A percentile compares a stretch with the other conserved stretches of the same genome.
These are phyloP conservation scores for Sporothrix phasma DNA, from an alignment of 2,329 filamentous ascomycete genomes.

Conservation along the genomic window DNA sequence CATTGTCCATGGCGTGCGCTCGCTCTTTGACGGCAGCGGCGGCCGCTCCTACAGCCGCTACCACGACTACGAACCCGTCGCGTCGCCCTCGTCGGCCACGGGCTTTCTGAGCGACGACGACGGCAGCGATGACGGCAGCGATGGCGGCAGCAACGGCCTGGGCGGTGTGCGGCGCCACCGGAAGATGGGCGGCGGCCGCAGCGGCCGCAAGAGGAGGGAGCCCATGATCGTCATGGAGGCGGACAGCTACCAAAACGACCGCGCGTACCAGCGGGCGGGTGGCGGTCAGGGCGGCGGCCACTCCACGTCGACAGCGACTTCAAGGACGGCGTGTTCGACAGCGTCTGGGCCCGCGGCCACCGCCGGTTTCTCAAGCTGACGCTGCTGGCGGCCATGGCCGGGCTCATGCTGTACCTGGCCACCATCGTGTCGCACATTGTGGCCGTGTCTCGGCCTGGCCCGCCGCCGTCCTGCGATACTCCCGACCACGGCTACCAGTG, in stretches of 20 bases:
- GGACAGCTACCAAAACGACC: not conserved
- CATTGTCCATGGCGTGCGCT: constrained; percentile 7
- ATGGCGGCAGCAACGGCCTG: not conserved
- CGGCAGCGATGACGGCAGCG: not conserved
- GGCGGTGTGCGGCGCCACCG: not conserved
- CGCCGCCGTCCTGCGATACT: constrained; percentile 37
- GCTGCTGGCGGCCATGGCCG: constrained; percentile 16
- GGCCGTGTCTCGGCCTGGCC: not conserved
- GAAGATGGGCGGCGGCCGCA: not conserved
- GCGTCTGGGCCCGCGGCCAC: constrained; percentile 13
- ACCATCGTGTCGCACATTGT: constrained; percentile 21
- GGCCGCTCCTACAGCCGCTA: not conserved
- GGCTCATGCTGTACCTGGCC: constrained; percentile 16
- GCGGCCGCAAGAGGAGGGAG: constrained; percentile 3
- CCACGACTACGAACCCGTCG: constrained; percentile 1
- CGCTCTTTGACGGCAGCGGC: not conserved
- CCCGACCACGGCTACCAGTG: constrained; percentile 53
- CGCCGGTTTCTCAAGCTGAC: constrained; percentile 19
- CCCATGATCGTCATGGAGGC: constrained; percentile 4
- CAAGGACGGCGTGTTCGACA: constrained; percentile 8
- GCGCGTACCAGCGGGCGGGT: no score
- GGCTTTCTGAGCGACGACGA: not conserved
- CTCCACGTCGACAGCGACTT: not conserved
- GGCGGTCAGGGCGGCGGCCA: not conserved
- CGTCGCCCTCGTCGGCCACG: not conserved